Base-by-base conservation (phyloP, 2,329 filamentous ascomycete species). In the Fusarium sp. region DNA sequence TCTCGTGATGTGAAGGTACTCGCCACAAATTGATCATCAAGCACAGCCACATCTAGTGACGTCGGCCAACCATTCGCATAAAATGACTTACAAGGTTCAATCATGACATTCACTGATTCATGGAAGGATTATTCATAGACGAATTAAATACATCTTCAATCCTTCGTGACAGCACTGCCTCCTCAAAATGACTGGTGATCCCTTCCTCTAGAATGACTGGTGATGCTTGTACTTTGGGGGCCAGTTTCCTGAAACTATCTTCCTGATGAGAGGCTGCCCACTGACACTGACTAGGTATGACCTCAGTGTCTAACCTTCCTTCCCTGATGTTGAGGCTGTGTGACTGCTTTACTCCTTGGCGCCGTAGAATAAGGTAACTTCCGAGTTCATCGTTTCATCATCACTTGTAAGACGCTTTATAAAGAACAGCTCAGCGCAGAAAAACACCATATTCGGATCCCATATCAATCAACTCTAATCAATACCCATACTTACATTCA, bases 31-130 rank as follows among this genome's bases (percentile, higher is more conserved):
- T 23, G 41, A 49, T 52, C 37, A 27, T 40, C 42, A 10, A 18
- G 20, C 45, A 67, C 62, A 48, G 50, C 38, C 59, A 45, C 41
- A 23, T 23, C 23, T 23, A 4, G 30, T 55, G 67, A 67, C 42
- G 48, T 57, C 14, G 37, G 48, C 50, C 62, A 38, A 57, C 60
- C 23, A 33, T 37, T 53, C 12, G 17, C 40, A 30, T 52, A 68
- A 44, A 18, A 41, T 18, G 17, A 35, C 17, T 33, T 27, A 7
- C 38, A 13, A 23, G 15, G 15, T 32, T 37, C 27, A 27, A 32
- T 14, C 13, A 32, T 6, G 15, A 32, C 5, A 23, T 20, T 33
- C 14, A 12, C 27, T 14, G 9, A 14, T 17, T 14, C 18, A 38
- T 17, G 30, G 20, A 35, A 55, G 23, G 30, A 14, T 33, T 27